Evolutionary conservation across 1,284 basidiomycete species (phyloP).

Genomic region (Pyrrhoderma lamaoense): DNA sequence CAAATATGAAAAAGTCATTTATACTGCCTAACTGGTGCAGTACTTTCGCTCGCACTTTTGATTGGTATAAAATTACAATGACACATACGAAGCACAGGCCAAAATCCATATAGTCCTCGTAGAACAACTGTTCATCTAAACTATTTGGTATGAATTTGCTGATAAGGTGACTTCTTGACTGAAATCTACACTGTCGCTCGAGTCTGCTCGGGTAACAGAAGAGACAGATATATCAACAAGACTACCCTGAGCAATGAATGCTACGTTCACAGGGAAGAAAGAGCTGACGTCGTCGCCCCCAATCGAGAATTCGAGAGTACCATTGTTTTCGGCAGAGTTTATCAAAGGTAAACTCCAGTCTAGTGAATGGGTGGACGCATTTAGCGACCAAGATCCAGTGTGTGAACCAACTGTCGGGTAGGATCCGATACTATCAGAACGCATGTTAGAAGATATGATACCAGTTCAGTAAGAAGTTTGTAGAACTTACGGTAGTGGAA

Average conservation of each 20-base stretch:
- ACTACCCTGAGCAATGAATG: slow-evolving; percentile 75
- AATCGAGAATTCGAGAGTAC: slow-evolving; percentile 83
- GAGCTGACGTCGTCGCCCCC: slow-evolving; percentile 76
- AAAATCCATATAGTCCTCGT: neutral
- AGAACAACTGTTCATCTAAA: slow-evolving; percentile 26
- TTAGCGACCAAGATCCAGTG: slow-evolving; percentile 74
- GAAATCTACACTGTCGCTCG: slow-evolving; percentile 57
- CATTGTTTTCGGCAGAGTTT: slow-evolving; percentile 54
- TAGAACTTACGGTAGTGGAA: slow-evolving; percentile 80
- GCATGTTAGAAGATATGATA: neutral
- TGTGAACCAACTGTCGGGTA: slow-evolving; percentile 81
- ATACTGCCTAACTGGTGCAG: too few relatives aligned
- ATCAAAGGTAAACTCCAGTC: slow-evolving; percentile 76
- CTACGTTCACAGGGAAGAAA: slow-evolving; percentile 90
- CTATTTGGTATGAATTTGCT: slow-evolving; percentile 65
- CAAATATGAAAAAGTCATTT: too few relatives aligned
- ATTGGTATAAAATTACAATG: too few relatives aligned
- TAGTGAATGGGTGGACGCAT: slow-evolving; percentile 71
- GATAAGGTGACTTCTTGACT: slow-evolving; percentile 71
- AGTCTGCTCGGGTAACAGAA: slow-evolving; percentile 49
- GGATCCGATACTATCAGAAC: slow-evolving; percentile 54
- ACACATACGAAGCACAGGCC: too few relatives aligned
- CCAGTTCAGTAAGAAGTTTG: neutral
- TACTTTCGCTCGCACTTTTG: too few relatives aligned
- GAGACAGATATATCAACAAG: slow-evolving; percentile 65